These are phyloP conservation scores for Leccinum solheimii DNA, from an alignment of 1,284 basidiomycete species.

Conservation along the genomic window DNA sequence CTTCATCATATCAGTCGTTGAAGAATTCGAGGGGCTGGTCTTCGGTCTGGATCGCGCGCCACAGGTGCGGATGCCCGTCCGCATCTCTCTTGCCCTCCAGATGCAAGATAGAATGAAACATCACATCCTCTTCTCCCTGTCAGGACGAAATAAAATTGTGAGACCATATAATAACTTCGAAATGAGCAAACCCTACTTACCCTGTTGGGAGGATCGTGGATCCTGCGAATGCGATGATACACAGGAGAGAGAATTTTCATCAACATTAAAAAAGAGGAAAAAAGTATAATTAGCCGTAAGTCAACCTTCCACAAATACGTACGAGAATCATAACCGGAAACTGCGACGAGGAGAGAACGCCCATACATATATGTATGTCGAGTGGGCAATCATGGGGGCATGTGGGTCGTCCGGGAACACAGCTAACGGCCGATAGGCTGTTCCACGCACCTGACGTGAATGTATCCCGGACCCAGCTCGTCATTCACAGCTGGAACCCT, in stretches of 20 bases:
- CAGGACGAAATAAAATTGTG: slow-evolving; percentile 14
- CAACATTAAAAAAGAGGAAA: neutral
- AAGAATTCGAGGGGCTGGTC: slow-evolving; percentile 69
- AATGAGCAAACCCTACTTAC: slow-evolving; percentile 38
- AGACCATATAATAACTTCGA: neutral
- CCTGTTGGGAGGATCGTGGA: slow-evolving; percentile 74
- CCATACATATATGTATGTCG: neutral
- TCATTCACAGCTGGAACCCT: slow-evolving; percentile 66
- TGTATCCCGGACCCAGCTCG: slow-evolving; percentile 59
- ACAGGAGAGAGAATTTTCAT: neutral
- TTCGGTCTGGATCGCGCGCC: slow-evolving; percentile 61
- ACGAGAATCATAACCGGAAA: slow-evolving; percentile 12
- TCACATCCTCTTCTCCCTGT: slow-evolving; percentile 64
- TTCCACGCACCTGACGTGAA: slow-evolving; percentile 66
- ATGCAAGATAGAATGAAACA: slow-evolving; percentile 70
- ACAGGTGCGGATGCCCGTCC: slow-evolving; percentile 55
- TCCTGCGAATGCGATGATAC: slow-evolving; percentile 37
- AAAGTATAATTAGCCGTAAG: slow-evolving; percentile 12
- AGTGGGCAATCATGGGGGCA: neutral
- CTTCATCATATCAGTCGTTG: slow-evolving; percentile 40
- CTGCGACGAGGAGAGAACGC: slow-evolving; percentile 6
- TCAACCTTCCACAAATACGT: slow-evolving; percentile 6
- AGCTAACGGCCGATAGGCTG: neutral
- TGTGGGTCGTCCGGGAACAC: neutral
- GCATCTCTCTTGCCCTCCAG: slow-evolving; percentile 56